phyloP scores from a whole-genome alignment of 306 rosid species.

The Amphicarpaea edgeworthii region DNA sequence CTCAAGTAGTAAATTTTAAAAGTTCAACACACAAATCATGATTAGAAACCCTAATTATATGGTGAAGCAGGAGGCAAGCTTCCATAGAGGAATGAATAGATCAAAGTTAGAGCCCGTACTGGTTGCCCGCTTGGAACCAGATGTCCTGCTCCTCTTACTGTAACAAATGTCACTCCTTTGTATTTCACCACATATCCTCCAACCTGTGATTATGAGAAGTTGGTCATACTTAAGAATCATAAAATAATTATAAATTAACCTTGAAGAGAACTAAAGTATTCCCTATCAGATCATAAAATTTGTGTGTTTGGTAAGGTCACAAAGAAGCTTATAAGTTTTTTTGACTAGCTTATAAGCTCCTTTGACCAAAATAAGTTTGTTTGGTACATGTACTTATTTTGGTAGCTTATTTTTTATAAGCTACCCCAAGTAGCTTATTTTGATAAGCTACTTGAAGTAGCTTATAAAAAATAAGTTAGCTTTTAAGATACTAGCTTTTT shows the following conservation, averaged over 20 bases:
- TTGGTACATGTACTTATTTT: too few species aligned
- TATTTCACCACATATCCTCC: conserved; percentile 65
- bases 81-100: conserved; percentile 59
- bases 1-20: not conserved
- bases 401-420: too few species aligned
- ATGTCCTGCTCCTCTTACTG: conserved; percentile 72
- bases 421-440: too few species aligned
- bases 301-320: too few species aligned
- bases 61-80: conserved; percentile 51
- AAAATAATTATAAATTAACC: not conserved
- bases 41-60: not conserved
- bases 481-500: too few species aligned
- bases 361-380: too few species aligned
- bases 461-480: too few species aligned
- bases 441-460: too few species aligned
- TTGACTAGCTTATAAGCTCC: too few species aligned
- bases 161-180: conserved; percentile 58
- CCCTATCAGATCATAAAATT: not conserved
- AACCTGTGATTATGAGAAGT: conserved; percentile 44
- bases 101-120: conserved; percentile 55
- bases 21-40: not conserved
- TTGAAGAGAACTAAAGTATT: not conserved
- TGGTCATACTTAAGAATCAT: not conserved
- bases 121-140: conserved; percentile 73
- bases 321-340: too few species aligned